These are phyloP conservation scores for Capsicum rhomboideum DNA, from an alignment of 257 asterid species.

Conservation along the genomic window DNA sequence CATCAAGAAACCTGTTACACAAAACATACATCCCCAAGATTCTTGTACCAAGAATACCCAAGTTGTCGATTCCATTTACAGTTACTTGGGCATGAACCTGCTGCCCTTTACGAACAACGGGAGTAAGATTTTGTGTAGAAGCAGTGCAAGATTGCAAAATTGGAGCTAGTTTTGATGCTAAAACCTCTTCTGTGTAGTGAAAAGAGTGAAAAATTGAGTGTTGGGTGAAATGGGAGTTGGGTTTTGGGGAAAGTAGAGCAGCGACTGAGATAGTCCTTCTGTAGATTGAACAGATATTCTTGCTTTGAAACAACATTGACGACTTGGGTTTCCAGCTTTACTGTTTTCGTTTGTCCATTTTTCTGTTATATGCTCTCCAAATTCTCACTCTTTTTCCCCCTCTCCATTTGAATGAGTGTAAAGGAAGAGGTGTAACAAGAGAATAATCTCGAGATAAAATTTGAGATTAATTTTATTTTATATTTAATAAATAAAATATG, in stretches of 20 bases:
- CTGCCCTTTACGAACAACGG: slow-evolving; percentile 26
- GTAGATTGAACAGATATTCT: neutral
- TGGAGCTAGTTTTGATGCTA: slow-evolving; percentile 66
- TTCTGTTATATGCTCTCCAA: neutral
- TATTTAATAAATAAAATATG: too few relatives aligned
- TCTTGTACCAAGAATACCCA: slow-evolving; percentile 69
- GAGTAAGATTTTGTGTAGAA: slow-evolving; percentile 16
- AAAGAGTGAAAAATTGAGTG: neutral
- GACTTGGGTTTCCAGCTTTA: neutral
- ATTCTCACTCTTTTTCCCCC: too few relatives aligned
- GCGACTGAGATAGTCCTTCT: neutral
- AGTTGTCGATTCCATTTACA: slow-evolving; percentile 54
- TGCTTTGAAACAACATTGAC: neutral
- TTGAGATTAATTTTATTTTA: too few relatives aligned
- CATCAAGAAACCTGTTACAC: slow-evolving; percentile 37
- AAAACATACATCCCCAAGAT: slow-evolving; percentile 66
- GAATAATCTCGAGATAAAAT: too few relatives aligned
- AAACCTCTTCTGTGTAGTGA: slow-evolving; percentile 22
- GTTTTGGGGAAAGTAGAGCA: neutral
- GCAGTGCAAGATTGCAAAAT: slow-evolving; percentile 27
- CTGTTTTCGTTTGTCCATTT: neutral
- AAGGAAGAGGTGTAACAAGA: too few relatives aligned
- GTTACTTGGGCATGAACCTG: slow-evolving; percentile 72
- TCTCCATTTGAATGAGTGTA: too few relatives aligned
- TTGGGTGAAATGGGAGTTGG: neutral